These are phyloP conservation scores for Fraxinus americana DNA, from an alignment of 257 asterid genomes.

Conservation along the genomic window DNA sequence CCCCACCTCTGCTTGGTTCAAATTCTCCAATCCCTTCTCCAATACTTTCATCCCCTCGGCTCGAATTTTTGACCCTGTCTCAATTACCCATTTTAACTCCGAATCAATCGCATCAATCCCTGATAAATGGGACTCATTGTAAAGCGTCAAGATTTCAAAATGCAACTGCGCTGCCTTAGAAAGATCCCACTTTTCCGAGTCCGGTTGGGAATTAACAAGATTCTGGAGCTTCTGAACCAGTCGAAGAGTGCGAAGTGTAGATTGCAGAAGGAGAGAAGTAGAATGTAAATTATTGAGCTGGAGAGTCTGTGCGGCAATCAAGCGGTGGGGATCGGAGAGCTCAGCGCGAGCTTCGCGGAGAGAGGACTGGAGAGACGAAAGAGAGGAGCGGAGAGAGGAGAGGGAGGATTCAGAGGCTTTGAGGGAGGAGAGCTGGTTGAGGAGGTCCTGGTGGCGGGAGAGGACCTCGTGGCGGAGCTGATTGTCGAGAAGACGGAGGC, in stretches of 20 bases:
- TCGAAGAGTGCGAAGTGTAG: slow-evolving; percentile 62
- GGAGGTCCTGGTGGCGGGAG: slow-evolving; percentile 80
- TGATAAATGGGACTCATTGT: slow-evolving; percentile 64
- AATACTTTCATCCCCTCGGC: slow-evolving; percentile 85
- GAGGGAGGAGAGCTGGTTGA: slow-evolving; percentile 81
- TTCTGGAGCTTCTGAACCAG: slow-evolving; percentile 66
- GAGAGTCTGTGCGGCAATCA: slow-evolving; percentile 59
- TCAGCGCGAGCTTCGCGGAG: slow-evolving; percentile 72
- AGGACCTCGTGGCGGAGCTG: slow-evolving; percentile 91
- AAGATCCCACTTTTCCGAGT: slow-evolving; percentile 73
- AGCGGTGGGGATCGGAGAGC: slow-evolving; percentile 80
- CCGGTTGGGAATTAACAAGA: slow-evolving; percentile 53
- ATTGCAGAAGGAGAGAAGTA: slow-evolving; percentile 62
- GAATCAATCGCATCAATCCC: slow-evolving; percentile 85
- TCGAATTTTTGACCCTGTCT: slow-evolving; percentile 73
- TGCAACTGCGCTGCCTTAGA: slow-evolving; percentile 93
- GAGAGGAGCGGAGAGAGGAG: slow-evolving; percentile 70
- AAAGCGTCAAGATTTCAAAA: slow-evolving; percentile 72
- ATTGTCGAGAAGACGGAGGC: slow-evolving; percentile 74
- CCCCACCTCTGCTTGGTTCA: slow-evolving; percentile 97
- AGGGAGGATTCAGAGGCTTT: slow-evolving; percentile 75
- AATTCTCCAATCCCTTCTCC: slow-evolving; percentile 88
- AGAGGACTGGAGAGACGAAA: slow-evolving; percentile 76
- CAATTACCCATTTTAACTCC: slow-evolving; percentile 87
- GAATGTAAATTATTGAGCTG: slow-evolving; percentile 77